phyloP scores from a whole-genome alignment of 176 grass and related monocot species.

The Zoysia pacifica region DNA sequence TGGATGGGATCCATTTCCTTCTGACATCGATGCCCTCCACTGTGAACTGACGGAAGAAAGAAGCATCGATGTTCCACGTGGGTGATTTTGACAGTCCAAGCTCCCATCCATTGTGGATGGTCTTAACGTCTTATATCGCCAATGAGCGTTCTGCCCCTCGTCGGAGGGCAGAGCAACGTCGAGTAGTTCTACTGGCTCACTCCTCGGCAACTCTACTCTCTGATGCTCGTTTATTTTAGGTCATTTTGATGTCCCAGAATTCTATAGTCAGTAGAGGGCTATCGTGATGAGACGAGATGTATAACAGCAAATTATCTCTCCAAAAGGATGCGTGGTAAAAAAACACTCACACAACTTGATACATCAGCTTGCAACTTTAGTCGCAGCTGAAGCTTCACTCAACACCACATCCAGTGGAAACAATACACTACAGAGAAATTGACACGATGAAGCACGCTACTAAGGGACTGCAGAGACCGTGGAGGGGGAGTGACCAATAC shows the following conservation, averaged over 20 bases:
- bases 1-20: too few species aligned
- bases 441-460: neutral
- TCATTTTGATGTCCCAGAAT: neutral
- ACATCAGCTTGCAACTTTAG: constrained; percentile 41
- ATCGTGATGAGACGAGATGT: neutral
- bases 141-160: too few species aligned
- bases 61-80: too few species aligned
- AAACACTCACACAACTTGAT: constrained; percentile 38
- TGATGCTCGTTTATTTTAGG: too few species aligned
- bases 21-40: too few species aligned
- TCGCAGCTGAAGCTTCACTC: constrained; percentile 17
- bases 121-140: too few species aligned
- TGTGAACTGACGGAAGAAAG: too few species aligned
- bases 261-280: neutral
- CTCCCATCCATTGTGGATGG: too few species aligned
- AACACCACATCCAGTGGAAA: neutral
- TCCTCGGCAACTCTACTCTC: too few species aligned
- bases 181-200: too few species aligned
- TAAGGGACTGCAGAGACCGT: constrained; percentile 42
- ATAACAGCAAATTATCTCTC: neutral
- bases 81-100: too few species aligned
- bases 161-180: too few species aligned
- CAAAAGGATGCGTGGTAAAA: constrained; percentile 40
- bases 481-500: constrained; percentile 46
- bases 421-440: neutral